Evolutionary conservation across 306 rosid species (phyloP).

Genomic region (apple (Malus domestica)): DNA sequence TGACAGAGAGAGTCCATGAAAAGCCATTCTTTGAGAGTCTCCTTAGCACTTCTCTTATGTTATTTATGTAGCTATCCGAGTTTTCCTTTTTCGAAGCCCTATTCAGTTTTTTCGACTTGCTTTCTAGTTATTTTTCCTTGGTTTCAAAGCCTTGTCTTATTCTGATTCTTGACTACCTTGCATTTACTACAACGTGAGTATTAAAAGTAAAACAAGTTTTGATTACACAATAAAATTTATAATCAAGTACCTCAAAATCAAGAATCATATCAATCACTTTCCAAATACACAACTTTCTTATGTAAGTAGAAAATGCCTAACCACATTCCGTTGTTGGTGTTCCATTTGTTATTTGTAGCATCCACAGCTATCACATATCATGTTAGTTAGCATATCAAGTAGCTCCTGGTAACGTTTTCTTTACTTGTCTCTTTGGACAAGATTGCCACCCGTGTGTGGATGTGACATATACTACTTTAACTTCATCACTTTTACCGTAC

Average conservation of each 20-base stretch:
- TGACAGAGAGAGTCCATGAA: too few species aligned
- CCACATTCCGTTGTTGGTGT: neutral
- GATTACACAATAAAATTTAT: too few species aligned
- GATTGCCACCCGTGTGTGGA: neutral
- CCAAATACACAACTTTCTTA: too few species aligned
- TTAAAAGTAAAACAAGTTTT: too few species aligned
- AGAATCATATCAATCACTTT: too few species aligned
- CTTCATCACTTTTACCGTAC: neutral
- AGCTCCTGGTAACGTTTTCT: neutral
- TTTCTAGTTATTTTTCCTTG: neutral
- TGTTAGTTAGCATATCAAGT: neutral
- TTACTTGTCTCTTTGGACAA: neutral
- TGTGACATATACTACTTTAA: neutral
- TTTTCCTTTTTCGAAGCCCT: neutral
- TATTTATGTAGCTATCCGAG: neutral
- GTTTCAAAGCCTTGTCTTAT: too few species aligned
- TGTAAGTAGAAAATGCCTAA: neutral
- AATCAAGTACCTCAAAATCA: too few species aligned
- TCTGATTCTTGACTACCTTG: too few species aligned
- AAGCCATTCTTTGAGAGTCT: too few species aligned
- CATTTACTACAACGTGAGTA: too few species aligned
- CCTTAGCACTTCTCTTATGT: neutral
- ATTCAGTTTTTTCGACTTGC: accelerated
- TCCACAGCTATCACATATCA: neutral
- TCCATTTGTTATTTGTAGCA: neutral